Conservation (phyloP, 179 eudicot genomes). For the Heliamphora pulchella region DNA sequence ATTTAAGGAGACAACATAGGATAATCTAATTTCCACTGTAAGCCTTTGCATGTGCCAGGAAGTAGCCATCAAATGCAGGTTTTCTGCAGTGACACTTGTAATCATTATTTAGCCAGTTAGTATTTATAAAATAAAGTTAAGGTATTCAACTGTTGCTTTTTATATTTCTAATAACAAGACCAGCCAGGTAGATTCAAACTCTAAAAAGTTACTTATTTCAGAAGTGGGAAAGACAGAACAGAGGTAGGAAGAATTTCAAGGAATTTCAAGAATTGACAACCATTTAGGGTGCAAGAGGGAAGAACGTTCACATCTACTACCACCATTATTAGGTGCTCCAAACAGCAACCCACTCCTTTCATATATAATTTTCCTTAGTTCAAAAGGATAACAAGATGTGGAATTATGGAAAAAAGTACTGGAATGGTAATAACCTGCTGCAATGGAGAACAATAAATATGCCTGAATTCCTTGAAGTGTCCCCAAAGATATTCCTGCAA, state of each 20-base stretch:
- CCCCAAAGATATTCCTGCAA: slow-evolving; percentile 49
- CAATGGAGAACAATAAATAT: slow-evolving; percentile 43
- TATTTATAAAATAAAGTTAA: background rate
- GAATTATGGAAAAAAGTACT: background rate
- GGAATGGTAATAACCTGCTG: slow-evolving; percentile 28
- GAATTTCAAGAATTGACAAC: background rate
- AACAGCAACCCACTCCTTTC: background rate
- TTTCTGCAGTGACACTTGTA: background rate
- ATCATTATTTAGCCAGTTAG: background rate
- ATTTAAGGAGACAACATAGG: too few species aligned
- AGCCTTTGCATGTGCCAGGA: background rate
- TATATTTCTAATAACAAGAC: background rate
- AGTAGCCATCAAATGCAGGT: background rate
- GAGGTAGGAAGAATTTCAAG: background rate
- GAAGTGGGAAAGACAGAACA: background rate
- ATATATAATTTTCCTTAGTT: background rate
- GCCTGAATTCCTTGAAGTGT: slow-evolving; percentile 61
- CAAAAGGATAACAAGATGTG: background rate
- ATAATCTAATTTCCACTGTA: background rate
- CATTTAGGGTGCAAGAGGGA: background rate
- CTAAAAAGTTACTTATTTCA: background rate
- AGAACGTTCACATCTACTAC: background rate
- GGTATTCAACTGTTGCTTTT: background rate
- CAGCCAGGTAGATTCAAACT: background rate
- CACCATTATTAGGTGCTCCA: background rate